Conservation (phyloP, 768 basidiomycete species). For the Xerocomellus intermedius region DNA sequence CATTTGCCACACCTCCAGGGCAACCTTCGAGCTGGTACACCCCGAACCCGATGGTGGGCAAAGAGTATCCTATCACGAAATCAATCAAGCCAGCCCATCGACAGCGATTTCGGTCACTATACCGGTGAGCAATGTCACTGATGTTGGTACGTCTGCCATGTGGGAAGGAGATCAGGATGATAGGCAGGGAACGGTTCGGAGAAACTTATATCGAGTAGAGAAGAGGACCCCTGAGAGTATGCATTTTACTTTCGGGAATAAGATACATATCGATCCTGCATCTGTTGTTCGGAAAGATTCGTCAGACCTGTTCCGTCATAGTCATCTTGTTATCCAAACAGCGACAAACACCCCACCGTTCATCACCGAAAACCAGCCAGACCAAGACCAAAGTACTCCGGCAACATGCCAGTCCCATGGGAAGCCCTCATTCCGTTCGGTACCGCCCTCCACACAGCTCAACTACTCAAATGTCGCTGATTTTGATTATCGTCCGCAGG, state of each 20-base stretch:
- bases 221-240: conserved; percentile 2
- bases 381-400: not conserved
- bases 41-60: conserved; percentile 30
- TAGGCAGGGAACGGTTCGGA: not conserved
- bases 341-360: conserved; percentile 17
- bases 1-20: conserved; percentile 15
- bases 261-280: not conserved
- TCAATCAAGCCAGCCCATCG: not conserved
- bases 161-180: not conserved
- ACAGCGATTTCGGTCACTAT: not conserved
- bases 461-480: conserved; percentile 4
- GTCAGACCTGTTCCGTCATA: not conserved
- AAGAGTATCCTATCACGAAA: conserved; percentile 14
- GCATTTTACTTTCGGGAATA: not conserved
- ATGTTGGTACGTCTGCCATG: conserved; percentile 8
- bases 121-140: conserved; percentile 13
- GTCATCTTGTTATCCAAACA: conserved; percentile 18
- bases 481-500: conserved; percentile 41
- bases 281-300: not conserved
- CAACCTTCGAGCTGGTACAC: conserved; percentile 20
- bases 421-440: conserved; percentile 97
- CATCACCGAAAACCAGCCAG: not conserved
- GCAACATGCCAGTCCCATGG: conserved; percentile 91
- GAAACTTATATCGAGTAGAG: conserved; percentile 1
- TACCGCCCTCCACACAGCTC: conserved; percentile 23